These are phyloP conservation scores for Aegilops tauschii DNA, from an alignment of 176 grass and related monocot species.

Conservation along the genomic window DNA sequence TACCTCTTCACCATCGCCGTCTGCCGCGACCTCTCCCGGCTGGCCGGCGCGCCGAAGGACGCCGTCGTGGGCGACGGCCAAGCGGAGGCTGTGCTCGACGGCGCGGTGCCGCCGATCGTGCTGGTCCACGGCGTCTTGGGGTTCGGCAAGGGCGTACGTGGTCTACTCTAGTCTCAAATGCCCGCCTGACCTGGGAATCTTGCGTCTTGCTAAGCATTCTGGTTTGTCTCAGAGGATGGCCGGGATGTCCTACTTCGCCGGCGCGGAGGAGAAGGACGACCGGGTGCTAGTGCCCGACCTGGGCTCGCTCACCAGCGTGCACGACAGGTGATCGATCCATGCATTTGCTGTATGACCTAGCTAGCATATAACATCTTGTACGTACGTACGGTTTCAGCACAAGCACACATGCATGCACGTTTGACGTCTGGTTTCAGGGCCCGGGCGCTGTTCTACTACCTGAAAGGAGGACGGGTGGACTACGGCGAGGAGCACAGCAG, in stretches of 20 bases:
- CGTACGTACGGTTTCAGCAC: too few species aligned
- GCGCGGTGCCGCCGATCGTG: slow-evolving; percentile 65
- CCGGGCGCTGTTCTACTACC: slow-evolving; percentile 79
- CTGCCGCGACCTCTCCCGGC: slow-evolving; percentile 32
- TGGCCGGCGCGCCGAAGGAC: background rate
- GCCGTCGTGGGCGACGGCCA: background rate
- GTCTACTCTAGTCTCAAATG: background rate
- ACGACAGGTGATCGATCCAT: slow-evolving; percentile 48
- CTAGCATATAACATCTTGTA: too few species aligned
- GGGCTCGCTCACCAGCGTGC: slow-evolving; percentile 75
- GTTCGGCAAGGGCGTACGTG: slow-evolving; percentile 81
- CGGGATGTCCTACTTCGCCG: slow-evolving; percentile 88
- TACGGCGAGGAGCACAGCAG: slow-evolving; percentile 83
- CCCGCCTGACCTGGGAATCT: background rate
- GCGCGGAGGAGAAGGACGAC: slow-evolving; percentile 87
- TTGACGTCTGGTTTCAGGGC: slow-evolving; percentile 36
- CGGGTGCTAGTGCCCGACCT: slow-evolving; percentile 81
- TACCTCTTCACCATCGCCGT: slow-evolving; percentile 75
- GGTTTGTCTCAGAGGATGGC: slow-evolving; percentile 53
- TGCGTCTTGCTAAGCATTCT: background rate
- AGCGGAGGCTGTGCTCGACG: slow-evolving; percentile 3
- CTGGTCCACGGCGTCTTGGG: slow-evolving; percentile 90
- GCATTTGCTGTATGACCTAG: too few species aligned
- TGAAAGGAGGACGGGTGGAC: slow-evolving; percentile 80
- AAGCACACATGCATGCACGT: too few species aligned